Base-by-base conservation (phyloP, 2,329 filamentous ascomycete genomes). In the Epicoccum nigrum region DNA sequence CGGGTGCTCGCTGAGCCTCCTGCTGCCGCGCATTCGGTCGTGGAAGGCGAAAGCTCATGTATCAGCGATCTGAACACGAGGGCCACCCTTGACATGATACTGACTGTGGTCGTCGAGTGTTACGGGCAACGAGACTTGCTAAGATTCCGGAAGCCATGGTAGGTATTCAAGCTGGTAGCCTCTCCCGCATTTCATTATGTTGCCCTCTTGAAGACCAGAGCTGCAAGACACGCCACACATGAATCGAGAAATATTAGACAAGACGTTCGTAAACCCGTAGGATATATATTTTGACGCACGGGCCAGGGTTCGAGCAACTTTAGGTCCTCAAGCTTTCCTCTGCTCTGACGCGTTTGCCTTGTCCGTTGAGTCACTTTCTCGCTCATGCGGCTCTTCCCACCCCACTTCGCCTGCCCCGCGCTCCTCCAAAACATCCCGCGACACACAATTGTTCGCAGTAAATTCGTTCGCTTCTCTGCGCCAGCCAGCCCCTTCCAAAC, bases 91-190 rank as follows among this genome's bases (percentile, higher is more conserved):
- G 92, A 95, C 74, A 96, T 96, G 90, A 90, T 97, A 45, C 78
- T 97, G 60, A 94, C 90, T 0, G 82, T 97, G 28, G 87, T 89
- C 39, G 92, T 91, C 63, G 92, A 96, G 74, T 85, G 89, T 59
- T 97, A 92, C 74, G 92, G 93, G 1, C 93, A 97, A 74, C 82
- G 87, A 58, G 93, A 97, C 72, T 74, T 97, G 56, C 81, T 97
- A 40, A 85, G 89, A 63, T 89, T 87, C 55, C 83, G 91, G 51
- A 83, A 87, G 38, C 45, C 41, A 16, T 67, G 63, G 62, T 64
- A 52, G 49, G 49, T 47, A 34, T 6, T 21, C n/a, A n/a, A n/a
- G n/a, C n/a, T n/a, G n/a, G n/a, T n/a, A n/a, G n/a, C n/a, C n/a
- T n/a, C n/a, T n/a, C n/a, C n/a, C n/a, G n/a, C n/a, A n/a, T n/a